Conservation (phyloP, 2,329 filamentous ascomycete genomes). For the Neofusicoccum umdonicola region DNA sequence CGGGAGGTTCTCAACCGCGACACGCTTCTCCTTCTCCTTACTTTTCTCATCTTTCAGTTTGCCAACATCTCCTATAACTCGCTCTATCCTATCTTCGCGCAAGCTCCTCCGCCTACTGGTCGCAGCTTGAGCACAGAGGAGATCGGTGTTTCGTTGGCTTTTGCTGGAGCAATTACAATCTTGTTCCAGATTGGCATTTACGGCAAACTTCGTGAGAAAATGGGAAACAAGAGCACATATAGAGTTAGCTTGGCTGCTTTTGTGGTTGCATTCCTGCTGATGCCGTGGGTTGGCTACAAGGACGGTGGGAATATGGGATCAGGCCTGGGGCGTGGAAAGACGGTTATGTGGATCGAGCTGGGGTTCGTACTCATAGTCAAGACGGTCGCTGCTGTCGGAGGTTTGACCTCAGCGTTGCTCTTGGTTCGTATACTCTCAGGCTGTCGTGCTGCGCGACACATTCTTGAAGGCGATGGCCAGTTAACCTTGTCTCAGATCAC, state of each 20-base stretch:
- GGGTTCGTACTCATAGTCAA: conserved; percentile 79
- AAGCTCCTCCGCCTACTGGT: conserved; percentile 71
- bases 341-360: conserved; percentile 78
- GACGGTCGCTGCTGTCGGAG: conserved; percentile 85
- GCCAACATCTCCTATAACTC: conserved; percentile 95
- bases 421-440: conserved; percentile 57
- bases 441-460: not conserved
- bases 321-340: conserved; percentile 58
- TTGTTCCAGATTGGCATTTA: conserved; percentile 87
- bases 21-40: conserved; percentile 75
- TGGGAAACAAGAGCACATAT: conserved; percentile 86
- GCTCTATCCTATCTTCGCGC: conserved; percentile 88
- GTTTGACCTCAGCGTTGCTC: conserved; percentile 82
- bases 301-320: conserved; percentile 52
- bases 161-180: conserved; percentile 82
- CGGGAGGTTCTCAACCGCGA: conserved; percentile 72
- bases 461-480: conserved; percentile 1
- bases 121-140: conserved; percentile 72
- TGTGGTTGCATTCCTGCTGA: conserved; percentile 76
- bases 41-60: conserved; percentile 90
- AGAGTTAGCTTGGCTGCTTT: conserved; percentile 75
- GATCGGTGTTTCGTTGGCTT: conserved; percentile 81
- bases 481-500: conserved; percentile 63
- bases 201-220: conserved; percentile 69
- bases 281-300: conserved; percentile 85